Percentiles rank a stretch among this genome's conserved stretches.
phyloP scores from a whole-genome alignment of 129 eudicot genomes.

The Erigeron canadensis region DNA sequence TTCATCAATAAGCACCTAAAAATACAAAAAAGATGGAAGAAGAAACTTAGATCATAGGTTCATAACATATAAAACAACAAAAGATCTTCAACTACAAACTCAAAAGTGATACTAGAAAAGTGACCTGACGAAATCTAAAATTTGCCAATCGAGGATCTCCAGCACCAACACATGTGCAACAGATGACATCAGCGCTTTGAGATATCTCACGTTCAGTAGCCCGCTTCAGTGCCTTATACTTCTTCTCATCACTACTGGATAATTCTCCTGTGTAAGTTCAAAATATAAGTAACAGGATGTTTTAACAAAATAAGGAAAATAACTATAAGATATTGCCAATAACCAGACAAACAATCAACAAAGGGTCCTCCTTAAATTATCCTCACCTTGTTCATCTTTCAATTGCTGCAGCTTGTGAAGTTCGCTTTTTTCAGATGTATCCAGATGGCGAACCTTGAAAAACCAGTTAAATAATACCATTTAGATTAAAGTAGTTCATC shows the following conservation, averaged over 20 bases:
- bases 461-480: slow-evolving; percentile 13
- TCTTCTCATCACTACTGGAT: slow-evolving; percentile 84
- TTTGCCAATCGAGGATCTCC: slow-evolving; percentile 82
- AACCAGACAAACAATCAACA: not conserved
- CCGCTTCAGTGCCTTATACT: slow-evolving; percentile 73
- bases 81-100: not conserved
- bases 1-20: slow-evolving; percentile 79
- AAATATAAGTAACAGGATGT: not conserved
- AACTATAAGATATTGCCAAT: not conserved
- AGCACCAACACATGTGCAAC: slow-evolving; percentile 90
- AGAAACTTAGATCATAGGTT: not conserved
- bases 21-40: not conserved
- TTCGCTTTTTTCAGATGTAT: slow-evolving; percentile 94
- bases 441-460: slow-evolving; percentile 87
- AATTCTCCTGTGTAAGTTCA: slow-evolving; percentile 50
- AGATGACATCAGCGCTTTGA: slow-evolving; percentile 87
- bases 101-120: not conserved
- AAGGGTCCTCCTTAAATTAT: not conserved
- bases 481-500: not conserved
- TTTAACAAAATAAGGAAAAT: not conserved
- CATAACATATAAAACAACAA: not conserved
- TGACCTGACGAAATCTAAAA: slow-evolving; percentile 77
- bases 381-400: slow-evolving; percentile 92
- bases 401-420: slow-evolving; percentile 91
- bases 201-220: slow-evolving; percentile 86